These are phyloP conservation scores for Hypoxylon sp. DNA, from an alignment of 2,329 filamentous ascomycete genomes.

Conservation along the genomic window DNA sequence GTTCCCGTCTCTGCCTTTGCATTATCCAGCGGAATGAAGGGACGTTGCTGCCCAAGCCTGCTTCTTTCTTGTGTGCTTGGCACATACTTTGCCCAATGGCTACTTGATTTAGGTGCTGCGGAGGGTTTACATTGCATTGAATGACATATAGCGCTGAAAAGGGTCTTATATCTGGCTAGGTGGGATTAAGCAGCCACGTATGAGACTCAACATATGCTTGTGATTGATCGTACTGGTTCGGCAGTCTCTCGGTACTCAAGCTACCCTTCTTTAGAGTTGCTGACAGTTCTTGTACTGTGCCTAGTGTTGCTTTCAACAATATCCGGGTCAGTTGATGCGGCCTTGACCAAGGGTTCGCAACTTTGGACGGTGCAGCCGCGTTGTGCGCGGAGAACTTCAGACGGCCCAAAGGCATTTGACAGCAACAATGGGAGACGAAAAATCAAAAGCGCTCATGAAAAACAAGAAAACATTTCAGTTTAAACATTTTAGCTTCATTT, in stretches of 20 bases:
- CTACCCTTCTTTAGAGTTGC: slow-evolving; percentile 42
- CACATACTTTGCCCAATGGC: slow-evolving; percentile 44
- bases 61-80: slow-evolving; percentile 43
- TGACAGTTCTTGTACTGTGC: slow-evolving; percentile 43
- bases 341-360: slow-evolving; percentile 43
- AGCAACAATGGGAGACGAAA: slow-evolving; percentile 34
- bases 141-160: slow-evolving; percentile 47
- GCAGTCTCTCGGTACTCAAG: slow-evolving; percentile 43
- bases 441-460: slow-evolving; percentile 24
- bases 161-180: slow-evolving; percentile 52
- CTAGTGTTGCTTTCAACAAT: slow-evolving; percentile 35
- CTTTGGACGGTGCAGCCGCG: slow-evolving; percentile 41
- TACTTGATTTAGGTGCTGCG: slow-evolving; percentile 41
- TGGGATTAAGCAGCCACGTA: slow-evolving; percentile 51
- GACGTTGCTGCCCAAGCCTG: slow-evolving; percentile 46
- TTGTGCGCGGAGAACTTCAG: slow-evolving; percentile 41
- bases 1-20: slow-evolving; percentile 44
- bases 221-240: slow-evolving; percentile 44
- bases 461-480: slow-evolving; percentile 32
- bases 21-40: slow-evolving; percentile 41
- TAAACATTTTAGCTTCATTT: slow-evolving; percentile 48
- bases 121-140: slow-evolving; percentile 47
- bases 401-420: slow-evolving; percentile 24
- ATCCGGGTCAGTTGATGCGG: slow-evolving; percentile 42
- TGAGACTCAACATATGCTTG: slow-evolving; percentile 45